Evolutionary conservation across 257 asterid species (phyloP).

Genomic region (Przewalskia tangutica): DNA sequence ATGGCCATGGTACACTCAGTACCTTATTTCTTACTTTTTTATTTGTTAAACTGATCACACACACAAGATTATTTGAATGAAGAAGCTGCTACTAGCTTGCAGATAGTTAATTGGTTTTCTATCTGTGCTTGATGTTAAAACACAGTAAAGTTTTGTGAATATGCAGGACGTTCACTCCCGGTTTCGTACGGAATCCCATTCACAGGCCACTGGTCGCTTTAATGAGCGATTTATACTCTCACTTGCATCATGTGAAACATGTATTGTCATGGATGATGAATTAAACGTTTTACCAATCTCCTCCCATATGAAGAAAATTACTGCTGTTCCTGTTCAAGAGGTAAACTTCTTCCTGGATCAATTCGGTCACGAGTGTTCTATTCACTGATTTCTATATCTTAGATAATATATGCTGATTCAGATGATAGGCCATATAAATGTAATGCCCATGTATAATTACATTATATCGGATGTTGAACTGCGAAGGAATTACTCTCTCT

Average conservation of each 20-base stretch:
- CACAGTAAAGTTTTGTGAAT: neutral
- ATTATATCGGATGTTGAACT: neutral
- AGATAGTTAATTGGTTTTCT: neutral
- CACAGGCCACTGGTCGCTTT: slow-evolving; percentile 70
- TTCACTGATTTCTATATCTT: neutral
- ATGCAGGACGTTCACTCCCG: slow-evolving; percentile 95
- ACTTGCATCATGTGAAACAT: slow-evolving; percentile 80
- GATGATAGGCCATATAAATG: neutral
- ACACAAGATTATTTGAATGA: neutral
- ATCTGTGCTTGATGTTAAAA: neutral
- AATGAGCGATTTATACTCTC: slow-evolving; percentile 96
- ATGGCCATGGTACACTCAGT: slow-evolving; percentile 74
- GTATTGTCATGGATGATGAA: slow-evolving; percentile 96
- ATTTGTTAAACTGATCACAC: neutral
- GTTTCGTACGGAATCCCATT: slow-evolving; percentile 90
- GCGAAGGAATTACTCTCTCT: neutral
- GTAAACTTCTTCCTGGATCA: slow-evolving; percentile 25
- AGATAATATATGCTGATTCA: neutral
- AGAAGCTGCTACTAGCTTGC: neutral
- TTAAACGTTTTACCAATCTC: slow-evolving; percentile 85
- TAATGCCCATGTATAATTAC: neutral
- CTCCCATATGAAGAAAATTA: slow-evolving; percentile 77
- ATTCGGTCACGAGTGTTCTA: neutral
- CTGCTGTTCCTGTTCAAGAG: slow-evolving; percentile 49
- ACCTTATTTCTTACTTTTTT: neutral